Evolutionary conservation across 1,284 basidiomycete species (phyloP), one percentile per base, ranked within the genome.

Genomic region (Stygiomarasmius scandens): DNA sequence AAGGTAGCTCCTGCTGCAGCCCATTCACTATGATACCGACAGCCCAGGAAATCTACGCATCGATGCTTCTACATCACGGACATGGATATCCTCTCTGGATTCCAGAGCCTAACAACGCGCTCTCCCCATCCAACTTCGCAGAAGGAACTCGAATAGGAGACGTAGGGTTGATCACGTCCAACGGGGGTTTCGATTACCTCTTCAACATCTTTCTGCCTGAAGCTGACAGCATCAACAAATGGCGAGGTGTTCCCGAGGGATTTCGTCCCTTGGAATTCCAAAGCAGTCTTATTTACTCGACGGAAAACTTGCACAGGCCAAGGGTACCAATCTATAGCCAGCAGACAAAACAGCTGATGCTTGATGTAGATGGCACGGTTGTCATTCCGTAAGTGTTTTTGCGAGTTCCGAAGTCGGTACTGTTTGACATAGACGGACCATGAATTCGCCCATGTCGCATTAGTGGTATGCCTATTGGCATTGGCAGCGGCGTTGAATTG

Each of bases 71-170:
- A 6, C 56, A 44, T 22, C 45, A 49, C 19, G 36, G 52, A 8
- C 54, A 60, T 22, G 72, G 71, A 4, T 70, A 67, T 50, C 70
- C 70, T 2, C 56, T 73, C 25, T 70, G 67, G 69, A 58, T 63
- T 9, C 70, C 72, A 3, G 64, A 69, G 49, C 65, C 66, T 10
- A 59, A 60, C 36, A 58, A 47, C 23, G 52, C 45, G 25, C 58
- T 69, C 25, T 58, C 63, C 3, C 49, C 55, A 19, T 61, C 60
- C 34, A 64, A 65, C 55, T 60, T 56, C 46, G 59, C 58, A 0
- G 54, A 63, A 38, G 67, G 66, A 0, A 61, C 69, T 32, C 58
- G 54, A 20, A 71, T 72, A 6, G 67, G 70, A 5, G 69, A 73
- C 56, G 59, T 64, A 14, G 63, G 63, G 3, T 48, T 64, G 14